Base-by-base conservation (phyloP, 2,329 filamentous ascomycete species). In the Apiospora sp. region DNA sequence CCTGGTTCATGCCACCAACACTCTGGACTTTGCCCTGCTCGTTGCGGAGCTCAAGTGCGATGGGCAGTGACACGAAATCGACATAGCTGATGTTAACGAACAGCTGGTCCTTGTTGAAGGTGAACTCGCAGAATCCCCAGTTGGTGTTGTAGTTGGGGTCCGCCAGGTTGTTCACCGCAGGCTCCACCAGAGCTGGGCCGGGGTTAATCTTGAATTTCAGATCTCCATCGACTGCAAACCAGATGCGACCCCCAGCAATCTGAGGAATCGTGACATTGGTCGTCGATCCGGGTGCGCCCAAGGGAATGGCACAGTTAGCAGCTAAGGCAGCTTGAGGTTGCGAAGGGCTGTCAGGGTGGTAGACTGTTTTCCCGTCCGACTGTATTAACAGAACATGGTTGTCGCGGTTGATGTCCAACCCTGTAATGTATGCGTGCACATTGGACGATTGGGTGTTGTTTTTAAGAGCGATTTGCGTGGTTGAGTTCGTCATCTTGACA, bases 161-260 rank as follows among this genome's bases (percentile, higher is more conserved):
- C 0, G 86, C 80, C 0, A 86, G 80, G 80, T 95, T 95, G 44
- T 89, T 92, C 37, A 92, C 90, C 13, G 91, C 92, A 0, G 93
- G 93, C 82, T 95, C 93, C 61, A 95, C 93, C 19, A 95, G 86
- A 1, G 89, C 91, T 8, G 93, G 91, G 22, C 90, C 91, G 37
- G 90, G 91, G 81, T 95, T 95, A 70, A 95, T 81, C 16, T 89
- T 84, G 81, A 95, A 95, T 0, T 86, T 90, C 68, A 95, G 85
- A 48, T 87, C 87, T 64, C 83, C 83, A 76, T 88, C 88, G 73
- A 89, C 84, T 72, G 87, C 90, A 81, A 94, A 92, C 91, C 92
- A 95, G 79, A 95, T 89, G 71, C 93, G 88, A 1, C 89, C 92
- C 30, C 92, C 92, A 3, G 89, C 91, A 37, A 94, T 86, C 73